These are phyloP conservation scores for Omphalotus olearius DNA, from an alignment of 1,284 basidiomycete genomes.

Conservation along the genomic window DNA sequence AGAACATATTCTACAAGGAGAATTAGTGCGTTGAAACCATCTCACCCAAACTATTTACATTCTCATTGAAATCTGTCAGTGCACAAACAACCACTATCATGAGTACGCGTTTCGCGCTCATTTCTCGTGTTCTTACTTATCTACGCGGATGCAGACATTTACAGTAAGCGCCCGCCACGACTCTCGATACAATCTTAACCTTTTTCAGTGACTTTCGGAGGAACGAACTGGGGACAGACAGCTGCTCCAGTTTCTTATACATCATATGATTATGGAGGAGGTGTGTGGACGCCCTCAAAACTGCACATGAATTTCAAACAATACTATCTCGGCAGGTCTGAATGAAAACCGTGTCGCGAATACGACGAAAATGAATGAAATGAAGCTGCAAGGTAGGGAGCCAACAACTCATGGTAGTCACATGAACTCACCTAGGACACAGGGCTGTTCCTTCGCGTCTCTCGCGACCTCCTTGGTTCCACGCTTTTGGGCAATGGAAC, in stretches of 20 bases:
- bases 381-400: conserved; percentile 44
- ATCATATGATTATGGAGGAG: conserved; percentile 41
- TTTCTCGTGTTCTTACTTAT: neutral
- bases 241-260: conserved; percentile 40
- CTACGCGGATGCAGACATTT: conserved; percentile 31
- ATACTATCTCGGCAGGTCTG: conserved; percentile 31
- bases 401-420: conserved; percentile 9
- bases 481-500: conserved; percentile 40
- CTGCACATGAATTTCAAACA: neutral
- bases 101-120: conserved; percentile 27
- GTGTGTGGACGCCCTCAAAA: conserved; percentile 19
- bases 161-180: conserved; percentile 27
- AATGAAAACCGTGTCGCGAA: conserved; percentile 46
- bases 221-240: conserved; percentile 49
- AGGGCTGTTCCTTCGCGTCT: conserved; percentile 47
- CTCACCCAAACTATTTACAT: neutral
- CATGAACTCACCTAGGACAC: neutral
- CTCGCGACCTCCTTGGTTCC: conserved; percentile 39
- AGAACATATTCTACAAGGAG: conserved; percentile 49
- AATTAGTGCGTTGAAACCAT: conserved; percentile 32
- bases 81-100: conserved; percentile 46
- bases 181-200: neutral
- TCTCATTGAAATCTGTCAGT: conserved; percentile 20
- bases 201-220: conserved; percentile 41
- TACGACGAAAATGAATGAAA: conserved; percentile 48